A percentile compares a stretch with the other conserved stretches of the same genome.
These are phyloP conservation scores for Phaeosphaeriaceae sp. DNA, from an alignment of 2,329 filamentous ascomycete species.

Conservation along the genomic window DNA sequence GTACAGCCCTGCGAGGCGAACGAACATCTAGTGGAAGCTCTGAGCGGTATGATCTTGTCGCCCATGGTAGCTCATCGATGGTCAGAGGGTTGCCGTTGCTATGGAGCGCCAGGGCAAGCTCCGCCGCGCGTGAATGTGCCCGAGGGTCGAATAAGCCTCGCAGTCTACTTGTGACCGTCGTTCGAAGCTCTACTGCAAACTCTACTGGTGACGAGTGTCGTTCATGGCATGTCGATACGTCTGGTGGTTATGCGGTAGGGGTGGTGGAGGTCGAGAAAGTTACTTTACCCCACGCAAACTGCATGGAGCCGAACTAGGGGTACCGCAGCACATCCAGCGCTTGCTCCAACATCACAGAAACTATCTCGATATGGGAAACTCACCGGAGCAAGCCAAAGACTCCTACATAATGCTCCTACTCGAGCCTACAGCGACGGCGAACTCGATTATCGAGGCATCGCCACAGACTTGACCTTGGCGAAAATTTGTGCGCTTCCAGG, in stretches of 20 bases:
- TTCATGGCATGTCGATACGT: neutral
- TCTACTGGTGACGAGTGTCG: neutral
- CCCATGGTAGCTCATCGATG: neutral
- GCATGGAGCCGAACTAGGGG: conserved; percentile 8
- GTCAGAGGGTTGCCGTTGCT: conserved; percentile 6
- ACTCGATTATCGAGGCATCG: too few species aligned
- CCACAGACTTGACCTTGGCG: conserved; percentile 1
- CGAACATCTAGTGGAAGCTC: too few species aligned
- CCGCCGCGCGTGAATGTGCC: neutral
- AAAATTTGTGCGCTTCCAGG: conserved; percentile 4
- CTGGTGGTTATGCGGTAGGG: conserved; percentile 10
- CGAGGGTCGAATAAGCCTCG: neutral
- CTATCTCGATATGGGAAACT: too few species aligned
- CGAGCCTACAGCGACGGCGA: too few species aligned
- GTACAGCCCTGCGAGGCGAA: too few species aligned
- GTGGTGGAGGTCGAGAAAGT: conserved; percentile 4
- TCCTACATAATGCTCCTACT: too few species aligned
- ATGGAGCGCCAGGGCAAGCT: neutral
- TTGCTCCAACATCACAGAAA: conserved; percentile 1
- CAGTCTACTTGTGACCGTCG: neutral
- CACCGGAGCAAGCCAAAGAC: too few species aligned
- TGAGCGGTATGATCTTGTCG: too few species aligned
- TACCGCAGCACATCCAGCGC: conserved; percentile 1
- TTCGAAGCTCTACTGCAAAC: neutral
- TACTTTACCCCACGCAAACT: conserved; percentile 12